A percentile compares a stretch with the other conserved stretches of the same genome.
Conservation (phyloP, 73 alveolate species). For the Paramecium biaurelia region DNA sequence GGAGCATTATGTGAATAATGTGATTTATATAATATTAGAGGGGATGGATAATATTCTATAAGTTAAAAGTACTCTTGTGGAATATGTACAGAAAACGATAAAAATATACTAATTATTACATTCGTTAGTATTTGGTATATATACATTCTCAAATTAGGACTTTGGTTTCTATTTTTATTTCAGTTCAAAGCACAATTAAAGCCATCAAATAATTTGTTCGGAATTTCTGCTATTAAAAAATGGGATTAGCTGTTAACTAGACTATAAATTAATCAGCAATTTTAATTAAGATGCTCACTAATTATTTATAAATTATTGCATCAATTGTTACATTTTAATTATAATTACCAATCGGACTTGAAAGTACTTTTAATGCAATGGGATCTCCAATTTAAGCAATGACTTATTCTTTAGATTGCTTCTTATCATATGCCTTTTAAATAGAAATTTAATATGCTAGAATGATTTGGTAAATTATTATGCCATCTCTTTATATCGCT, state of each 20-base stretch:
- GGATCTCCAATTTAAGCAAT: background rate
- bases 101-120: background rate
- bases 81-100: background rate
- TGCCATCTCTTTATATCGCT: background rate
- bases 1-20: slow-evolving; percentile 56
- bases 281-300: slow-evolving; percentile 48
- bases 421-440: background rate
- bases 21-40: background rate
- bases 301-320: slow-evolving; percentile 2
- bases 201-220: background rate
- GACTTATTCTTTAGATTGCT: background rate
- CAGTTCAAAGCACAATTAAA: background rate
- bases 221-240: background rate
- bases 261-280: background rate
- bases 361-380: background rate
- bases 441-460: background rate
- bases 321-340: slow-evolving; percentile 44
- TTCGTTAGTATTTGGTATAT: slow-evolving; percentile 21
- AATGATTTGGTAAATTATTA: background rate
- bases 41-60: slow-evolving; percentile 24
- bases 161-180: background rate
- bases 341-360: background rate
- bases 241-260: background rate
- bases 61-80: slow-evolving; percentile 35
- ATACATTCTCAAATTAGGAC: background rate